These are phyloP conservation scores for Porphyrellus cyaneotinctus DNA, from an alignment of 768 basidiomycete species.

Conservation along the genomic window DNA sequence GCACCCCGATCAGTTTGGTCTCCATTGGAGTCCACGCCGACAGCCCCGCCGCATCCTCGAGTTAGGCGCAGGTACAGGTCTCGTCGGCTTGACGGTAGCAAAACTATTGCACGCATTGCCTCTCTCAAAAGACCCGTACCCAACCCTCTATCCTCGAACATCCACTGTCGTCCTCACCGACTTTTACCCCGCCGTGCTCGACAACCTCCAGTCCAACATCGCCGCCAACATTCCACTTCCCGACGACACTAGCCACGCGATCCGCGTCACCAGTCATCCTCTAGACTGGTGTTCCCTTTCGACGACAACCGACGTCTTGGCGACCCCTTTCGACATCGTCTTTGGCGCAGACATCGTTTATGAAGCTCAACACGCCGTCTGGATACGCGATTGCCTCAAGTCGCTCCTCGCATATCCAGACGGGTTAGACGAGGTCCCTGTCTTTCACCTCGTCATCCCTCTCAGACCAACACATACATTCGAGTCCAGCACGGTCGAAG, in stretches of 20 bases:
- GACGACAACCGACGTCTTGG: constrained; percentile 20
- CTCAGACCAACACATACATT: constrained; percentile 56
- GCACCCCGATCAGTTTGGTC: constrained; percentile 49
- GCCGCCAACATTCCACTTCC: constrained; percentile 12
- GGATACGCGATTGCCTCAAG: constrained; percentile 43
- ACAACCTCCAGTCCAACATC: constrained; percentile 46
- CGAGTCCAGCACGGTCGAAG: constrained; percentile 59
- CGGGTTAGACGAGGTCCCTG: neutral
- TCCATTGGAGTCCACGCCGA: constrained; percentile 13
- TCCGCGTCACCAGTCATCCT: constrained; percentile 19
- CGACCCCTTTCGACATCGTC: constrained; percentile 43
- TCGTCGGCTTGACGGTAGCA: constrained; percentile 43
- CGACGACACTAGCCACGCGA: neutral
- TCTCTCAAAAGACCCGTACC: neutral
- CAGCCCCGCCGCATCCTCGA: constrained; percentile 42
- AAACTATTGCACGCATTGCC: constrained; percentile 25
- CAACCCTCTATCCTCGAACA: constrained; percentile 1
- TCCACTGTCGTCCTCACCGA: constrained; percentile 46
- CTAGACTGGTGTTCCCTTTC: constrained; percentile 5
- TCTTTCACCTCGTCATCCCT: constrained; percentile 45
- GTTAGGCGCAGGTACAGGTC: constrained; percentile 55
- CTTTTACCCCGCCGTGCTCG: constrained; percentile 45
- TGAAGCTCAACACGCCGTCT: constrained; percentile 44
- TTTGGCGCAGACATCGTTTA: constrained; percentile 55
- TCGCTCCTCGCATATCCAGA: constrained; percentile 33